Evolutionary conservation across 164 flowering plant species (phyloP).

Genomic region (Macadamia integrifolia): DNA sequence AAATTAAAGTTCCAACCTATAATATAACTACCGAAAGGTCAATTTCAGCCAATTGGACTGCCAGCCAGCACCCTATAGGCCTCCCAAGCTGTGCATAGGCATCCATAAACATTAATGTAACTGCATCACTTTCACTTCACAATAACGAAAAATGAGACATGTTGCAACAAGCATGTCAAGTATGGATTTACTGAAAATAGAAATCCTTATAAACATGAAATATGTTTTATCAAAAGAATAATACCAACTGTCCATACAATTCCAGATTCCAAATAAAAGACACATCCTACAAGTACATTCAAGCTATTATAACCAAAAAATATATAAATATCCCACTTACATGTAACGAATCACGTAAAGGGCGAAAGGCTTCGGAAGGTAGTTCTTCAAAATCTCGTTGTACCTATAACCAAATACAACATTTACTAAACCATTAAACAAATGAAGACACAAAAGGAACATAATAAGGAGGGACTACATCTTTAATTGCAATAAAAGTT

Average conservation of each 20-base stretch:
- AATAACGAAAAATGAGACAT: too few relatives aligned
- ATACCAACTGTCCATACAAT: not conserved
- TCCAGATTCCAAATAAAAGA: not conserved
- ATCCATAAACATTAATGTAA: too few relatives aligned
- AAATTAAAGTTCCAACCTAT: too few relatives aligned
- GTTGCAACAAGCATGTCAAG: too few relatives aligned
- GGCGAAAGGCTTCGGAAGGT: slow-evolving; percentile 92
- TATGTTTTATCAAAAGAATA: not conserved
- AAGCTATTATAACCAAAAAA: not conserved
- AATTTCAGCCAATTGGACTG: too few relatives aligned
- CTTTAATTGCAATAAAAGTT: too few relatives aligned
- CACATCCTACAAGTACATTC: not conserved
- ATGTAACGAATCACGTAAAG: slow-evolving; percentile 83
- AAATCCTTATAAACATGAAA: too few relatives aligned
- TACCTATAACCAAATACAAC: slow-evolving; percentile 45
- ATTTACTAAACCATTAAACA: not conserved
- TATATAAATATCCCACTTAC: slow-evolving; percentile 38
- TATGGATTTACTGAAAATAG: too few relatives aligned
- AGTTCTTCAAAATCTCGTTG: slow-evolving; percentile 96
- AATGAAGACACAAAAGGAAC: not conserved
- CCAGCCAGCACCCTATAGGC: too few relatives aligned
- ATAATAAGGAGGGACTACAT: not conserved
- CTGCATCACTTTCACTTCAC: too few relatives aligned
- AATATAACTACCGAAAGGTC: too few relatives aligned
- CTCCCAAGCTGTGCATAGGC: too few relatives aligned